A percentile compares a stretch with the other conserved stretches of the same genome.
Evolutionary conservation across 1,284 basidiomycete species (phyloP).

Genomic region (Boletellus deceptivus): DNA sequence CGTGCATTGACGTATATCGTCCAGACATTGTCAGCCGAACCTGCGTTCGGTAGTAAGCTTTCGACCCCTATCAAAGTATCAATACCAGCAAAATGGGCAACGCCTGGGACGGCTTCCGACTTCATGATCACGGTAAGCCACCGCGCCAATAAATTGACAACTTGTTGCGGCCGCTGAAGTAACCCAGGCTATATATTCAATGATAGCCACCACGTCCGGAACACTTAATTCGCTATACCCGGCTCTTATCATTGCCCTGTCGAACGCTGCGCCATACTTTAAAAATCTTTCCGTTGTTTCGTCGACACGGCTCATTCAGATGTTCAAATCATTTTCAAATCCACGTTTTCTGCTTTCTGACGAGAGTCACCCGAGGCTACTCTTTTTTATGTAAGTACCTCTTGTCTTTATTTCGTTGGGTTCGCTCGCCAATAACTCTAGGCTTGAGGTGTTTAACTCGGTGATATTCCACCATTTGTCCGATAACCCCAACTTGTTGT

Average conservation of each 20-base stretch:
- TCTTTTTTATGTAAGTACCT: slow-evolving; percentile 78
- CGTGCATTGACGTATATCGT: slow-evolving; percentile 89
- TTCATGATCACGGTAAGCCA: slow-evolving; percentile 80
- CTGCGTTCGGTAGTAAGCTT: slow-evolving; percentile 69
- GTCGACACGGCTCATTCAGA: slow-evolving; percentile 79
- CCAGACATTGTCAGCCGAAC: slow-evolving; percentile 87
- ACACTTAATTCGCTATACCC: slow-evolving; percentile 83
- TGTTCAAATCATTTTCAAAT: slow-evolving; percentile 87
- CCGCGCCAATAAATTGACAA: neutral
- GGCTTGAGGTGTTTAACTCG: slow-evolving; percentile 89
- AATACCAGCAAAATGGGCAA: slow-evolving; percentile 73
- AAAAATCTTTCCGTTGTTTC: slow-evolving; percentile 79
- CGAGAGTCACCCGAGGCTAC: slow-evolving; percentile 87
- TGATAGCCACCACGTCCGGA: slow-evolving; percentile 86
- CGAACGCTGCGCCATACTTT: slow-evolving; percentile 86
- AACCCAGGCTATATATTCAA: slow-evolving; percentile 77
- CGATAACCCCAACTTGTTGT: slow-evolving; percentile 86
- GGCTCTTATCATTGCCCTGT: slow-evolving; percentile 85
- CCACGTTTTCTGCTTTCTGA: slow-evolving; percentile 89
- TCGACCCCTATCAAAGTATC: slow-evolving; percentile 59
- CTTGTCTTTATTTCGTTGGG: neutral
- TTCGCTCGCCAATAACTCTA: slow-evolving; percentile 31
- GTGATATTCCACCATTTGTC: slow-evolving; percentile 69
- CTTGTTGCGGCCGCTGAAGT: slow-evolving; percentile 7
- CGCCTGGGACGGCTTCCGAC: slow-evolving; percentile 75